phyloP scores from a whole-genome alignment of 2,329 filamentous ascomycete genomes.

The Pseudogymnoascus verrucosus region DNA sequence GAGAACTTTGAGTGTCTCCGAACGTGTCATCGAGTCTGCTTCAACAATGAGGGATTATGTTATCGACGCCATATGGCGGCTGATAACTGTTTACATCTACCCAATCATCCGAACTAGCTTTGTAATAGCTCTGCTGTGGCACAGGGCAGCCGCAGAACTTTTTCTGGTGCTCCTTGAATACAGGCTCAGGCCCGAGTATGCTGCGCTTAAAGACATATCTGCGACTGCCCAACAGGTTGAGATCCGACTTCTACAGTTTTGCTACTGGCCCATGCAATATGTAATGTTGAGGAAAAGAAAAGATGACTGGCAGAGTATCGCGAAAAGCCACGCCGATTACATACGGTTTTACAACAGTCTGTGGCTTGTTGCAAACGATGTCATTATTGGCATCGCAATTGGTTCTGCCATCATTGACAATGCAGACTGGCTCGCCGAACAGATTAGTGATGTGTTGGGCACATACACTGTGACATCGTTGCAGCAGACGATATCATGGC shows the following conservation, averaged over 20 bases:
- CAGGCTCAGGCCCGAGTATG: constrained; percentile 66
- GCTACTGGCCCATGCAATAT: constrained; percentile 98
- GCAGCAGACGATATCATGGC: constrained; percentile 82
- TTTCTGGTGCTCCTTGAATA: constrained; percentile 77
- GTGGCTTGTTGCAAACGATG: constrained; percentile 96
- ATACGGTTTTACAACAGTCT: constrained; percentile 98
- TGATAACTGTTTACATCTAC: constrained; percentile 68
- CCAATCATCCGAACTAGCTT: constrained; percentile 67
- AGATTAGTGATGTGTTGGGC: constrained; percentile 67
- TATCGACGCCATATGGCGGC: constrained; percentile 58
- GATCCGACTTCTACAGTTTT: constrained; percentile 94
- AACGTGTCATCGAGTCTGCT: constrained; percentile 88
- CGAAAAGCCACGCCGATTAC: constrained; percentile 91
- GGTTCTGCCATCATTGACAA: constrained; percentile 98
- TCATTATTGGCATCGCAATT: constrained; percentile 94
- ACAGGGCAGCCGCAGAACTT: constrained; percentile 73
- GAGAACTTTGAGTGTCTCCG: constrained; percentile 82
- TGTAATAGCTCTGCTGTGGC: constrained; percentile 68
- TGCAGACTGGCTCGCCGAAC: constrained; percentile 69
- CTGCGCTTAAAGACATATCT: constrained; percentile 89
- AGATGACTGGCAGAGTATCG: constrained; percentile 90
- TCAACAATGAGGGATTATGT: constrained; percentile 75
- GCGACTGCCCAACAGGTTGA: constrained; percentile 96
- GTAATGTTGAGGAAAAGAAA: constrained; percentile 82
- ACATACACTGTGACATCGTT: constrained; percentile 84